A percentile compares a stretch with the other conserved stretches of the same genome.
Evolutionary conservation across 1,139 yeast species (phyloP).

Genomic region (Sugiyamaella paludigena): DNA sequence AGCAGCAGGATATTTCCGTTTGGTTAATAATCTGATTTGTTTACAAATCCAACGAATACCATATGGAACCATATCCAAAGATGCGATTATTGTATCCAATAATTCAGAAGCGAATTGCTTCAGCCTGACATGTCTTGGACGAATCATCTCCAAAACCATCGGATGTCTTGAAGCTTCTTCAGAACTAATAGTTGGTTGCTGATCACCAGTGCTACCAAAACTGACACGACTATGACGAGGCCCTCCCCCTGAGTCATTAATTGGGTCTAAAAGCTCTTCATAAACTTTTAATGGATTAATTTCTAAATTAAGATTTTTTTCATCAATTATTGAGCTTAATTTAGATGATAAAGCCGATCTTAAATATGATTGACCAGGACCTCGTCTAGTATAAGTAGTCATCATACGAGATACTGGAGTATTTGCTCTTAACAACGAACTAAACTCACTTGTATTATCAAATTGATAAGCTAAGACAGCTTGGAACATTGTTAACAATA

Average conservation of each 20-base stretch:
- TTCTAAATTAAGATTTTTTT: constrained; percentile 36
- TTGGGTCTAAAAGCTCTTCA: constrained; percentile 33
- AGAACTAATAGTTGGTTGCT: constrained; percentile 30
- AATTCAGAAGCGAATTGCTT: constrained; percentile 54
- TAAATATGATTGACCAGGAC: constrained; percentile 45
- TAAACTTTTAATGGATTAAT: constrained; percentile 41
- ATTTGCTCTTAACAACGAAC: constrained; percentile 41
- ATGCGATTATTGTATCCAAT: constrained; percentile 58
- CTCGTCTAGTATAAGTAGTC: constrained; percentile 45
- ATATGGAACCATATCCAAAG: constrained; percentile 60
- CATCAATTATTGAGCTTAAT: constrained; percentile 36
- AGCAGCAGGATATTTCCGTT: constrained; percentile 64
- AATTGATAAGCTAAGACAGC: constrained; percentile 42
- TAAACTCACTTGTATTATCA: constrained; percentile 40
- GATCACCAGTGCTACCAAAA: constrained; percentile 15
- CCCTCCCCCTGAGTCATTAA: constrained; percentile 17
- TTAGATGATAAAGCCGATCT: constrained; percentile 37
- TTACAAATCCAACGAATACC: constrained; percentile 75
- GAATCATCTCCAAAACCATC: constrained; percentile 33
- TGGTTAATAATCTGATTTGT: constrained; percentile 64
- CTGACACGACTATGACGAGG: constrained; percentile 3
- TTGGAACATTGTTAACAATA: constrained; percentile 42
- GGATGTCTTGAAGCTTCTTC: constrained; percentile 38
- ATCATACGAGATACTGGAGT: constrained; percentile 46
- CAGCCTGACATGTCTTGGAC: constrained; percentile 36